These are phyloP conservation scores for Nannochloropsis granulata DNA, from an alignment of 108 stramenopile genomes.

Conservation along the genomic window DNA sequence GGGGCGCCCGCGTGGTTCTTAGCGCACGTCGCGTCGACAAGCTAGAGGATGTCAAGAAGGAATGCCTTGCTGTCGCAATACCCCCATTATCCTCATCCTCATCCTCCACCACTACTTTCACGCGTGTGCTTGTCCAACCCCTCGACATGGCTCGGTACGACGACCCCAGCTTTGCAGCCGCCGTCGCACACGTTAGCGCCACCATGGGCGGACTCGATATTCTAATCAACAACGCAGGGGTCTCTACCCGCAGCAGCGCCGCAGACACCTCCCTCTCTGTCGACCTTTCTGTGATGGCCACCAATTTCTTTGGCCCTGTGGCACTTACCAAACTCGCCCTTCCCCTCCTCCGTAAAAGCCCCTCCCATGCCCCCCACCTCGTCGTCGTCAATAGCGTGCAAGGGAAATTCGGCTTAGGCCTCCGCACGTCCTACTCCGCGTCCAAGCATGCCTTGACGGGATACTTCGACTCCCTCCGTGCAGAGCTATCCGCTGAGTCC, in stretches of 20 bases:
- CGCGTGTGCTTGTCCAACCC: slow-evolving; percentile 2
- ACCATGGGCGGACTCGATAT: slow-evolving; percentile 1
- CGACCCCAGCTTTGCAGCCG: not conserved
- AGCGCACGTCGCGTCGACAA: slow-evolving; percentile 12
- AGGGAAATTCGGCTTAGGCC: slow-evolving; percentile 18
- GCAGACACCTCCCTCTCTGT: slow-evolving; percentile 15
- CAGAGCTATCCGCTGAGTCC: slow-evolving; percentile 1
- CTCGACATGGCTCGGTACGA: slow-evolving; percentile 14
- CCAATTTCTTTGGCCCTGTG: slow-evolving; percentile 12
- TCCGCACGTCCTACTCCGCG: slow-evolving; percentile 22
- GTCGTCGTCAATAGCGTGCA: slow-evolving; percentile 5
- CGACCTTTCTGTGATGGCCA: slow-evolving; percentile 16
- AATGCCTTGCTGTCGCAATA: not conserved
- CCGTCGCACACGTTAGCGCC: not conserved
- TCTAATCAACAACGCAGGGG: slow-evolving; percentile 1
- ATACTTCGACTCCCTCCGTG: slow-evolving; percentile 25
- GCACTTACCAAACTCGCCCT: slow-evolving; percentile 7
- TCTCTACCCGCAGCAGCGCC: slow-evolving; percentile 18
- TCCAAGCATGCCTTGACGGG: slow-evolving; percentile 30
- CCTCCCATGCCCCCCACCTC: not conserved
- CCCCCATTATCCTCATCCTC: not conserved
- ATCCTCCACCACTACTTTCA: not conserved
- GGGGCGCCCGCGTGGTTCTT: slow-evolving; percentile 8
- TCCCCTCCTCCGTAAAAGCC: not conserved
- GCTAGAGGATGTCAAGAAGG: not conserved